These are phyloP conservation scores for Tolypocladium amazonense DNA, from an alignment of 2,329 filamentous ascomycete species.

Conservation along the genomic window DNA sequence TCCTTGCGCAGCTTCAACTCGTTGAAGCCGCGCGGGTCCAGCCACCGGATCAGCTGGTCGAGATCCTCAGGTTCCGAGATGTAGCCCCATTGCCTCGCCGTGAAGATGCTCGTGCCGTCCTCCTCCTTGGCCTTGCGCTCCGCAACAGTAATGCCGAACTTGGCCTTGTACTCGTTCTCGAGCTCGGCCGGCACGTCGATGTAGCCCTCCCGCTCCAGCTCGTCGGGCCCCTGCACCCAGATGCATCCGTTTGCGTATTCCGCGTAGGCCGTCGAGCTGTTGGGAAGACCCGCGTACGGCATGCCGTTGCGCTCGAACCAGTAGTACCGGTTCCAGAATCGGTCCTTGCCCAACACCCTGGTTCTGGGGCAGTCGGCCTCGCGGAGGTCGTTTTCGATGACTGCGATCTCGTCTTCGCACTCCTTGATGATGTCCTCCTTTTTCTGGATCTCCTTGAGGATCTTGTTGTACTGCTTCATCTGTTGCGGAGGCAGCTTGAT, in stretches of 20 bases:
- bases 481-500: constrained; percentile 58
- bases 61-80: constrained; percentile 72
- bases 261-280: constrained; percentile 77
- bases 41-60: constrained; percentile 73
- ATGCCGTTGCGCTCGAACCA: constrained; percentile 99
- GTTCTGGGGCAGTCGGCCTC: constrained; percentile 91
- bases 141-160: constrained; percentile 72
- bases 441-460: constrained; percentile 81
- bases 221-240: constrained; percentile 93
- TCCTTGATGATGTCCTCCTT: constrained; percentile 70
- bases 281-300: constrained; percentile 82
- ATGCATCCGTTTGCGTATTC: constrained; percentile 89
- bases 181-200: constrained; percentile 65
- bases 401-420: constrained; percentile 75
- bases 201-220: constrained; percentile 76
- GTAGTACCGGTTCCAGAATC: constrained; percentile 97
- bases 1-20: constrained; percentile 86
- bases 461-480: constrained; percentile 78
- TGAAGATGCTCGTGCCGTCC: constrained; percentile 65
- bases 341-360: constrained; percentile 80
- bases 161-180: constrained; percentile 63
- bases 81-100: constrained; percentile 81
- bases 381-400: constrained; percentile 82
- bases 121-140: constrained; percentile 83
- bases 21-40: constrained; percentile 77